Base-by-base conservation (phyloP, 1,284 basidiomycete species). In the Omphalotus olearius region DNA sequence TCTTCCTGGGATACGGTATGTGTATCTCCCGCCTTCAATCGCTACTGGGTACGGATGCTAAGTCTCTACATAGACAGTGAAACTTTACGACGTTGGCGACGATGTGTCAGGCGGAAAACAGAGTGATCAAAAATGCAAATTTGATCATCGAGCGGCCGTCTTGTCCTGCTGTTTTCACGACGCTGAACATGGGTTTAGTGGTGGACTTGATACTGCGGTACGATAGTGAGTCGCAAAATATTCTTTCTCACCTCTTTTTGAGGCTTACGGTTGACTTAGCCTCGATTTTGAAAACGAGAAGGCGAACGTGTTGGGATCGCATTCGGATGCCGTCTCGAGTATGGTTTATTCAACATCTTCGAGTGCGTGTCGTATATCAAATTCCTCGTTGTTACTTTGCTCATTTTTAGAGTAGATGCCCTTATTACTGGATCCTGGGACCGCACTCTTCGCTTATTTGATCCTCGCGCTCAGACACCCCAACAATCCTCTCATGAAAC, bases 371-470 rank as follows among this genome's bases (percentile, higher is more conserved):
- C 20, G 50, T 26, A 23, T 3, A 23, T 3, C 5, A 5, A 13
- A 33, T 46, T 39, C 18, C 43, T 5, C 26, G 26, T 40, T 18
- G 33, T 39, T 41, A 30, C 9, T 40, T 42, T 50, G 17, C n/a
- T 42, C 46, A 54, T n/a, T 13, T 45, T 6, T 17, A 35, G 61
- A 60, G 16, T 50, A 93, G 90, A 87, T 60, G 59, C 72, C 0
- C 72, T 97, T 35, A 78, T 96, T 45, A 87, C 91, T 0, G 91
- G 89, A 11, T 94, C 92, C 17, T 97, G 93, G 93, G 94, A 98
- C 66, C 82, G 84, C 51, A 88, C 90, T 0, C 60, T 97, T 23
- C 84, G 86, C n/a, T 80, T 94, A 62, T 95, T 91, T 89, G 91
- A 95, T 63, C 81, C 90, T 11, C 79, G 87, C 25, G 72, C 82